These are phyloP conservation scores for Ogataea pignaliae DNA, from an alignment of 805 yeast genomes.

Conservation along the genomic window DNA sequence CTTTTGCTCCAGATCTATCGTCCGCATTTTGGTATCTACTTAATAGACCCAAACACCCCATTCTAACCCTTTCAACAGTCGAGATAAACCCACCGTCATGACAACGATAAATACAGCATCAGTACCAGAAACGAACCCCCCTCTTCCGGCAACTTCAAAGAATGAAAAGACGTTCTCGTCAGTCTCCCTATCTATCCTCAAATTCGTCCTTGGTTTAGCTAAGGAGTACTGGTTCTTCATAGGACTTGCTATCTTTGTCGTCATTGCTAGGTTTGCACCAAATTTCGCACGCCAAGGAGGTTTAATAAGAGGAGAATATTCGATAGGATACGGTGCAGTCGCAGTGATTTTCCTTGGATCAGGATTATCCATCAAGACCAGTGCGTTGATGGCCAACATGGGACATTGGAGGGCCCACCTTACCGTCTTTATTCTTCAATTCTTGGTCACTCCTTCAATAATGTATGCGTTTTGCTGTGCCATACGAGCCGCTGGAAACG, in stretches of 20 bases:
- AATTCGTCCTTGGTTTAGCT: conserved; percentile 1
- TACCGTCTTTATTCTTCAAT: conserved; percentile 61
- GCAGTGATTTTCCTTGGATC: conserved; percentile 79
- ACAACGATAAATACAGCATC: too few relatives aligned
- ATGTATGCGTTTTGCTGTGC: conserved; percentile 73
- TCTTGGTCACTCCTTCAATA: conserved; percentile 45
- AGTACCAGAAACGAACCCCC: too few relatives aligned
- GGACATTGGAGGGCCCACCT: conserved; percentile 80
- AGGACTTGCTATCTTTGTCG: conserved; percentile 64
- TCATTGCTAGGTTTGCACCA: conserved; percentile 75
- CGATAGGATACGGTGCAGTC: conserved; percentile 82
- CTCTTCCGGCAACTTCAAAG: too few relatives aligned
- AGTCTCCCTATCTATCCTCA: neutral
- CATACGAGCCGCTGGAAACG: conserved; percentile 52
- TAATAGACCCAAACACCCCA: too few relatives aligned
- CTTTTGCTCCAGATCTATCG: too few relatives aligned
- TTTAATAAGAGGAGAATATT: conserved; percentile 63
- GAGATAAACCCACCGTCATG: too few relatives aligned
- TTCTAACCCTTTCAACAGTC: too few relatives aligned
- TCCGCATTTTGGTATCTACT: too few relatives aligned
- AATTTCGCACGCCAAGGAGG: conserved; percentile 84
- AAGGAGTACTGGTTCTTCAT: conserved; percentile 72
- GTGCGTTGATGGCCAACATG: conserved; percentile 55
- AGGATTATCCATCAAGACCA: conserved; percentile 73
- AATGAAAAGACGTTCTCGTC: too few relatives aligned